Percentiles rank a stretch among this genome's conserved stretches.
These are phyloP conservation scores for Penicillium roqueforti DNA, from an alignment of 495 filamentous ascomycete genomes.

Conservation along the genomic window DNA sequence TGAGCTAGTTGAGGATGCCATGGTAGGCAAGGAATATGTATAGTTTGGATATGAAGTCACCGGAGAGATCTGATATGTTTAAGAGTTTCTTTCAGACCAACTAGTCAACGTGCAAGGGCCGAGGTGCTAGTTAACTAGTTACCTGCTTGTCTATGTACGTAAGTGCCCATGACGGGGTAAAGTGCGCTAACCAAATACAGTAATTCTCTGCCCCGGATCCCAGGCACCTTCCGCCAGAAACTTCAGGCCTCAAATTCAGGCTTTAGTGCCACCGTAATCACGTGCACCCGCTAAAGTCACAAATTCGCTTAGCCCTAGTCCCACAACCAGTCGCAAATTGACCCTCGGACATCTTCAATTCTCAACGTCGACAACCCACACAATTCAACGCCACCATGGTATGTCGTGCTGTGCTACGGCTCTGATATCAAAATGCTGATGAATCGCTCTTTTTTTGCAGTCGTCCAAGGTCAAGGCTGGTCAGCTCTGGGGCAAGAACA, in stretches of 20 bases:
- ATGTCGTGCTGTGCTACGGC: conserved; percentile 26
- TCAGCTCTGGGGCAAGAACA: conserved; percentile 97
- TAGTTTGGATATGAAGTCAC: background rate
- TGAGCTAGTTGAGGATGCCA: conserved; percentile 72
- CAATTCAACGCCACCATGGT: conserved; percentile 49
- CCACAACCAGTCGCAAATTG: conserved; percentile 49
- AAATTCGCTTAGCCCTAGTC: conserved; percentile 50
- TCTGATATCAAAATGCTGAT: conserved; percentile 19
- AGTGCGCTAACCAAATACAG: conserved; percentile 14
- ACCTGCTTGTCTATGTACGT: conserved; percentile 20
- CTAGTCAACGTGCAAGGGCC: conserved; percentile 13
- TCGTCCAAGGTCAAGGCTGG: conserved; percentile 92
- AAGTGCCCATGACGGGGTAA: conserved; percentile 12
- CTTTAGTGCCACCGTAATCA: conserved; percentile 20
- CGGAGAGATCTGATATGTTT: conserved; percentile 7
- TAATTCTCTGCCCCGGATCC: conserved; percentile 2
- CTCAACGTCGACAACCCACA: conserved; percentile 48
- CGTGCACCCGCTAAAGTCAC: conserved; percentile 38
- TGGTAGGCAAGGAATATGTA: conserved; percentile 25
- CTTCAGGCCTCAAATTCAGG: background rate
- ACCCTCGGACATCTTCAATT: conserved; percentile 47
- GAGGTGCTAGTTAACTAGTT: too few relatives aligned
- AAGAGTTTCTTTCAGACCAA: background rate
- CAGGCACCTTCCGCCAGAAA: background rate
- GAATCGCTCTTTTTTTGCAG: conserved; percentile 38